Conservation (phyloP, 768 basidiomycete species). For the Podaxis rugospora region DNA sequence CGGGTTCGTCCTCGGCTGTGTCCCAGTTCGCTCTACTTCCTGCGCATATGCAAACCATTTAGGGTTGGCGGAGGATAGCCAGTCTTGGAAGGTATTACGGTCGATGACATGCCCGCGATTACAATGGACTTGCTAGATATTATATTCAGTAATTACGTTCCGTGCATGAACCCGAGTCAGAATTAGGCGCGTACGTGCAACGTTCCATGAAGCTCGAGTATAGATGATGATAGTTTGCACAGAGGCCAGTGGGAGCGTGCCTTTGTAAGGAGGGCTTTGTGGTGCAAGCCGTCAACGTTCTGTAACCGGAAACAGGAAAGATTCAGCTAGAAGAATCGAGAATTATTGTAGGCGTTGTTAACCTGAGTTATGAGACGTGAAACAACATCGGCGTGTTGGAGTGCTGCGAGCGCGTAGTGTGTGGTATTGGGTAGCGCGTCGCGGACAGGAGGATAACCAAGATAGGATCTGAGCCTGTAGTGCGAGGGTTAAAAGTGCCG, state of each 20-base stretch:
- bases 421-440: slow-evolving; percentile 83
- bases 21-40: slow-evolving; percentile 53
- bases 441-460: slow-evolving; percentile 87
- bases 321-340: background rate
- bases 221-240: slow-evolving; percentile 32
- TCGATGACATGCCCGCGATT: slow-evolving; percentile 63
- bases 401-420: slow-evolving; percentile 81
- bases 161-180: background rate
- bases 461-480: slow-evolving; percentile 62
- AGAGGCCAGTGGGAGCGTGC: slow-evolving; percentile 29
- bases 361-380: slow-evolving; percentile 75
- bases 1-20: slow-evolving; percentile 77
- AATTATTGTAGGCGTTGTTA: slow-evolving; percentile 10
- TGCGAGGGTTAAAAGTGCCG: background rate
- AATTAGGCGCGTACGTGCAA: slow-evolving; percentile 51
- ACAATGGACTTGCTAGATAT: slow-evolving; percentile 68
- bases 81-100: slow-evolving; percentile 68
- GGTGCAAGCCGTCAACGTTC: slow-evolving; percentile 94
- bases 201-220: slow-evolving; percentile 88
- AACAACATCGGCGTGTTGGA: slow-evolving; percentile 65
- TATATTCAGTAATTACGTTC: background rate
- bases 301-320: slow-evolving; percentile 17
- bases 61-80: slow-evolving; percentile 71
- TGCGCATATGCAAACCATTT: slow-evolving; percentile 70
- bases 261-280: slow-evolving; percentile 56